A percentile compares a stretch with the other conserved stretches of the same genome.
phyloP scores from a whole-genome alignment of 441 rosid genomes.

The Manihot esculenta region DNA sequence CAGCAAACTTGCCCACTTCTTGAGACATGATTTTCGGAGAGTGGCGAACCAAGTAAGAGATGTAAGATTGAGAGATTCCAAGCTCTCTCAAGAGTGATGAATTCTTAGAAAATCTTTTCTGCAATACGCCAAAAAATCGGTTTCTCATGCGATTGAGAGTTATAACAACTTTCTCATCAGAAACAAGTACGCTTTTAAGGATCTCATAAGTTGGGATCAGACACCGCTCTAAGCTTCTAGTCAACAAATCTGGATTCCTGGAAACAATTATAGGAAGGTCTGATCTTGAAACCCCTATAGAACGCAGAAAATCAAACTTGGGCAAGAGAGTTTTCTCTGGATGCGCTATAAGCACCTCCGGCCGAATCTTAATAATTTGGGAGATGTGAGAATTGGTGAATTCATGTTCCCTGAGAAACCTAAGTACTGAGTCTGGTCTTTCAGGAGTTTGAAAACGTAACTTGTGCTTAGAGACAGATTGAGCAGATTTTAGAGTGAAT shows the following conservation, averaged over 20 bases:
- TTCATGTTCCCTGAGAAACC: conserved; percentile 26
- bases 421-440: conserved; percentile 7
- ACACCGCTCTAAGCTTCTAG: conserved; percentile 24
- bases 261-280: conserved; percentile 21
- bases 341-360: conserved; percentile 19
- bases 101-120: no score
- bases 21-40: no score
- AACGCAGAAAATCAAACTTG: conserved; percentile 38
- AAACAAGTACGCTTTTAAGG: conserved; percentile 6
- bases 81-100: no score
- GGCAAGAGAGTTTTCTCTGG: conserved; percentile 30
- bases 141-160: not conserved
- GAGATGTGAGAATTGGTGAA: conserved; percentile 29
- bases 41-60: no score
- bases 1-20: no score
- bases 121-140: no score
- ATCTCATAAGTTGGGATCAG: conserved; percentile 30
- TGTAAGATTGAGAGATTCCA: no score
- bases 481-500: not conserved
- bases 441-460: not conserved
- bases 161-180: conserved; percentile 15
- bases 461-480: not conserved
- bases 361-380: conserved; percentile 11
- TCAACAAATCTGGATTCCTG: conserved; percentile 12
- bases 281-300: conserved; percentile 29